Evolutionary conservation across 225 moss, liverwort and hornwort species (phyloP).

Genomic region (Sphagnum contortum): DNA sequence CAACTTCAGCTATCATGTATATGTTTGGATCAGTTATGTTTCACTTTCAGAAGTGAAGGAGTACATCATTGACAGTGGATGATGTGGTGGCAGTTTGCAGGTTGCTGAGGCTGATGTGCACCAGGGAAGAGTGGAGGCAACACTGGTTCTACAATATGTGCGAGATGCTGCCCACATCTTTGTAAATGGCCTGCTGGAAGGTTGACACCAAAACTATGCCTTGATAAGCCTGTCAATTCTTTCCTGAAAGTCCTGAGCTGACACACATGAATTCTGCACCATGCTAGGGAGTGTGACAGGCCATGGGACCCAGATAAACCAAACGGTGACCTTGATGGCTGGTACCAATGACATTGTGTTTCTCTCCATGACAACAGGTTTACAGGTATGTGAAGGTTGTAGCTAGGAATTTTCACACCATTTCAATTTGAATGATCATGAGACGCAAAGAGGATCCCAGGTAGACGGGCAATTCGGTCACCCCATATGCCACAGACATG

Average conservation of each 20-base stretch:
- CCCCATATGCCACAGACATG: background rate
- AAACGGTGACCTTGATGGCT: constrained; percentile 28
- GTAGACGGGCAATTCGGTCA: background rate
- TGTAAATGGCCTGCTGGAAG: constrained; percentile 29
- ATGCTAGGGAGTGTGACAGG: constrained; percentile 37
- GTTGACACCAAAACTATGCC: constrained; percentile 1
- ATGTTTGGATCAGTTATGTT: no score
- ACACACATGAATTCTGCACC: background rate
- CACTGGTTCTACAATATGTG: constrained; percentile 37
- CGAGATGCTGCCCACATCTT: constrained; percentile 48
- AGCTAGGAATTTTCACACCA: background rate
- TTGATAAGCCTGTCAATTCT: background rate
- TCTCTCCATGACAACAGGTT: constrained; percentile 47
- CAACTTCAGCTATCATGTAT: no score
- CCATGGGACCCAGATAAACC: constrained; percentile 26
- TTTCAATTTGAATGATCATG: background rate
- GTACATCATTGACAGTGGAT: no score
- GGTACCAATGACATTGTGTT: constrained; percentile 31
- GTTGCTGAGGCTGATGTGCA: constrained; percentile 17
- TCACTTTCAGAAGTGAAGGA: no score
- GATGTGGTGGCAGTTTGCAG: constrained; percentile 25
- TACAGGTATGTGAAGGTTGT: constrained; percentile 23
- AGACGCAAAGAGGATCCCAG: background rate
- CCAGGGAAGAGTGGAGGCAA: no score
- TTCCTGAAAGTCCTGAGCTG: background rate